phyloP scores from a whole-genome alignment of 2,329 filamentous ascomycete genomes.

The Colletotrichum orbiculare region DNA sequence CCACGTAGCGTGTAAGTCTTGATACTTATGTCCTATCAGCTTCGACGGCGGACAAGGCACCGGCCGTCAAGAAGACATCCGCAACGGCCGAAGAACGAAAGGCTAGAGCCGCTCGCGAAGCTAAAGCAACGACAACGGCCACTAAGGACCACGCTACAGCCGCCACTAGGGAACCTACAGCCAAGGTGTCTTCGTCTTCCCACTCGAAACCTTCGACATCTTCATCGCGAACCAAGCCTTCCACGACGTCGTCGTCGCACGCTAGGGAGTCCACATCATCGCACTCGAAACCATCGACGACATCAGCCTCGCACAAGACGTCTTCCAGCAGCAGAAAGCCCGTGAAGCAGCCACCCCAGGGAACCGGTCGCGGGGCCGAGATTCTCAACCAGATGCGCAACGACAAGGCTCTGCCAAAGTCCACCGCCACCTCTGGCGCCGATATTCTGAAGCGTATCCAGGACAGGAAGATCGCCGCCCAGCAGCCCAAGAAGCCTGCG shows the following conservation, averaged over 20 bases:
- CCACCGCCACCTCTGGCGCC: neutral
- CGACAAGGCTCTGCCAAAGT: conserved; percentile 17
- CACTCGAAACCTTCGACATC: neutral
- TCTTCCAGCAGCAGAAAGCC: conserved; percentile 1
- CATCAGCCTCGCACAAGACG: neutral
- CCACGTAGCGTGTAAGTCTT: too few species aligned
- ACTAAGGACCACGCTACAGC: too few species aligned
- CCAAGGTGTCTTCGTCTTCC: too few species aligned
- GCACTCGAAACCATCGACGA: neutral
- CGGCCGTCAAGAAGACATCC: too few species aligned
- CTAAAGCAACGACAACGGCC: too few species aligned
- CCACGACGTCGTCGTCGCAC: neutral
- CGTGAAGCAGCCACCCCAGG: neutral
- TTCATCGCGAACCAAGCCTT: neutral
- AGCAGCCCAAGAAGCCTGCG: neutral
- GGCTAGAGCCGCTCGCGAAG: too few species aligned
- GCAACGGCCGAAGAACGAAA: too few species aligned
- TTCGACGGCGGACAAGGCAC: too few species aligned
- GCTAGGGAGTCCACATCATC: neutral
- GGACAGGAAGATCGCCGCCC: conserved; percentile 13
- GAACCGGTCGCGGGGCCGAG: neutral
- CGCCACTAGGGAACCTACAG: too few species aligned
- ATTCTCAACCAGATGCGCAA: neutral
- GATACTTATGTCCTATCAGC: too few species aligned
- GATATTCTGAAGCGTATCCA: conserved; percentile 30